These are phyloP conservation scores for Metschnikowia corniflorae DNA, from an alignment of 805 yeast genomes.

Conservation along the genomic window DNA sequence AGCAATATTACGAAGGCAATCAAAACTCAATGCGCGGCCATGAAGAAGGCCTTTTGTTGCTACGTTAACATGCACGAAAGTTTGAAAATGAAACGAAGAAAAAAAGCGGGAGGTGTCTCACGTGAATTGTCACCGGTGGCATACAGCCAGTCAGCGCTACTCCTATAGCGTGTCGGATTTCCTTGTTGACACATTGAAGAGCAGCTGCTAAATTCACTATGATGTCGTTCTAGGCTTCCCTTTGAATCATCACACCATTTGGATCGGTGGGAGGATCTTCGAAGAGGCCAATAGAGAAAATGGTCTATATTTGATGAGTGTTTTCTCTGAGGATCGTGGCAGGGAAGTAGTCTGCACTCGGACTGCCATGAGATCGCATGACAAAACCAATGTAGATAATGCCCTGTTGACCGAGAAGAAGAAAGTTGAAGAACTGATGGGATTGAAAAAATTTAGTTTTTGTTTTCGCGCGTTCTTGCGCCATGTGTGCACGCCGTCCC, in stretches of 20 bases:
- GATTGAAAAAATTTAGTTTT: too few species aligned
- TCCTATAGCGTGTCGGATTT: constrained; percentile 22
- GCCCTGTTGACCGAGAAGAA: too few species aligned
- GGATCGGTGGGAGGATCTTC: constrained; percentile 29
- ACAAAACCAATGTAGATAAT: constrained; percentile 4
- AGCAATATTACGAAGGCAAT: too few species aligned
- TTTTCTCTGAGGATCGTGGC: too few species aligned
- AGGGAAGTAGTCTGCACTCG: constrained; percentile 9
- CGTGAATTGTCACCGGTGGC: constrained; percentile 27
- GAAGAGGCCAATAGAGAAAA: constrained; percentile 37
- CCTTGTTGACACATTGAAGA: constrained; percentile 9
- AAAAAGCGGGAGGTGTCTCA: constrained; percentile 24
- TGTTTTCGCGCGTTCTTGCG: too few species aligned
- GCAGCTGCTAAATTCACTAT: constrained; percentile 20
- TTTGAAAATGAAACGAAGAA: not conserved
- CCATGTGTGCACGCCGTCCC: constrained; percentile 1
- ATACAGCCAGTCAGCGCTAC: constrained; percentile 21
- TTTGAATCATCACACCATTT: constrained; percentile 32
- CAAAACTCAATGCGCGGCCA: too few species aligned
- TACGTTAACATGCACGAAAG: not conserved
- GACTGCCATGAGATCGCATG: constrained; percentile 6
- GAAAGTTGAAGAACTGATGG: not conserved
- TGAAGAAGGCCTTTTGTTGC: not conserved
- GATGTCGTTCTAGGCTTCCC: constrained; percentile 29
- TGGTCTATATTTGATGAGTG: not conserved